A percentile compares a stretch with the other conserved stretches of the same genome.
These are phyloP conservation scores for Gamarada debralockiae DNA, from an alignment of 495 filamentous ascomycete genomes.

Conservation along the genomic window DNA sequence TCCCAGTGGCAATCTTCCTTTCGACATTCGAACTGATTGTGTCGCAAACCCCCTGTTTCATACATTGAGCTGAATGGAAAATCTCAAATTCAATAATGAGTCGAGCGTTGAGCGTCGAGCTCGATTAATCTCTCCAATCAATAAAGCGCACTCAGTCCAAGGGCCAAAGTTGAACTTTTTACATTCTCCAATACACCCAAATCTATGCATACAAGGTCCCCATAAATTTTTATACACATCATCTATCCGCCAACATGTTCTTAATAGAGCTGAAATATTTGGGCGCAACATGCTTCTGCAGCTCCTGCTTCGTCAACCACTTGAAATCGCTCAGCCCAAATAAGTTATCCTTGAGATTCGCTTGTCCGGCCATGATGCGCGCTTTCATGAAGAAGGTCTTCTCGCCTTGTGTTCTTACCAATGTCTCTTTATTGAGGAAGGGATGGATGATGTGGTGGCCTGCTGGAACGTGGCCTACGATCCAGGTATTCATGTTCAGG, in stretches of 20 bases:
- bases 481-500: constrained; percentile 98
- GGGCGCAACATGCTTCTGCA: constrained; percentile 54
- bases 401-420: constrained; percentile 44
- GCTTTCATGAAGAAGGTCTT: constrained; percentile 96
- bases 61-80: no score
- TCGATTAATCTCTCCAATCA: no score
- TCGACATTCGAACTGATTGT: no score
- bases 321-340: constrained; percentile 76
- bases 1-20: no score
- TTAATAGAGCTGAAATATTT: constrained; percentile 70
- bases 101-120: no score
- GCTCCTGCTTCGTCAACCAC: constrained; percentile 90
- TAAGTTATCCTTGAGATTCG: constrained; percentile 67
- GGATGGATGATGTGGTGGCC: constrained; percentile 64
- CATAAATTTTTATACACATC: constrained; percentile 2
- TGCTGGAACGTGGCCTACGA: constrained; percentile 86
- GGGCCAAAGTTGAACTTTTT: no score
- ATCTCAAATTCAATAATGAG: no score
- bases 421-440: constrained; percentile 30
- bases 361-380: constrained; percentile 95
- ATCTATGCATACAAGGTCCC: no score
- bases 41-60: no score
- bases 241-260: constrained; percentile 64
- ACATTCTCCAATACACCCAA: no score
- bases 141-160: no score